Conservation (phyloP, 164 flowering plant genomes). For the Tinospora cordifolia region DNA sequence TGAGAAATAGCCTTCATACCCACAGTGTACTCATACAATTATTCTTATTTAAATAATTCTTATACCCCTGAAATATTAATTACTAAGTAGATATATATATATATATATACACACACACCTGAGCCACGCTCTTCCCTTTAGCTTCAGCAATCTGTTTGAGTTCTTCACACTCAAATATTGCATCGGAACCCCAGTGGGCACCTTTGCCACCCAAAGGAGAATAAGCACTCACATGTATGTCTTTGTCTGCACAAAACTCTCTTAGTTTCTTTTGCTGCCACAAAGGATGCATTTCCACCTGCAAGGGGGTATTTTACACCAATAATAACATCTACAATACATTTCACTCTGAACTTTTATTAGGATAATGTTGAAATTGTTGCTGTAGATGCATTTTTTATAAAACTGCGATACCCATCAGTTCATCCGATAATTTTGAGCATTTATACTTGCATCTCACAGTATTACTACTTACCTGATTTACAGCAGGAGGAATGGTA, state of each 20-base stretch:
- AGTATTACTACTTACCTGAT: background rate
- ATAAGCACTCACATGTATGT: conserved; percentile 3
- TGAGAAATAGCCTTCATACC: too few relatives aligned
- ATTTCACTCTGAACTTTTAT: too few relatives aligned
- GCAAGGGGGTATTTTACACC: too few relatives aligned
- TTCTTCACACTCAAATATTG: background rate
- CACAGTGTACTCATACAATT: background rate
- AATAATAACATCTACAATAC: too few relatives aligned
- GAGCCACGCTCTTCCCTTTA: conserved; percentile 8
- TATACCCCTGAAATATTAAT: too few relatives aligned
- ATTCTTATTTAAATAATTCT: too few relatives aligned
- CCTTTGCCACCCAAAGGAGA: conserved; percentile 5
- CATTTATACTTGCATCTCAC: too few relatives aligned
- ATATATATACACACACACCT: background rate
- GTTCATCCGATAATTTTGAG: too few relatives aligned
- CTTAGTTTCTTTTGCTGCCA: conserved; percentile 8
- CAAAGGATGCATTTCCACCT: conserved; percentile 7
- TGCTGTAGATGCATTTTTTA: too few relatives aligned
- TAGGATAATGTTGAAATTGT: too few relatives aligned
- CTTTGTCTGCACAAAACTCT: conserved; percentile 6
- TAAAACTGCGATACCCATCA: too few relatives aligned
- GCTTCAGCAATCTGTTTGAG: conserved; percentile 2
- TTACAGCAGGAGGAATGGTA: conserved; percentile 6
- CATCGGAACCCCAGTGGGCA: background rate
- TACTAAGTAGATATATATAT: too few relatives aligned